Base-by-base conservation (phyloP, 1,284 basidiomycete genomes). In the Malassezia brasiliensis region DNA sequence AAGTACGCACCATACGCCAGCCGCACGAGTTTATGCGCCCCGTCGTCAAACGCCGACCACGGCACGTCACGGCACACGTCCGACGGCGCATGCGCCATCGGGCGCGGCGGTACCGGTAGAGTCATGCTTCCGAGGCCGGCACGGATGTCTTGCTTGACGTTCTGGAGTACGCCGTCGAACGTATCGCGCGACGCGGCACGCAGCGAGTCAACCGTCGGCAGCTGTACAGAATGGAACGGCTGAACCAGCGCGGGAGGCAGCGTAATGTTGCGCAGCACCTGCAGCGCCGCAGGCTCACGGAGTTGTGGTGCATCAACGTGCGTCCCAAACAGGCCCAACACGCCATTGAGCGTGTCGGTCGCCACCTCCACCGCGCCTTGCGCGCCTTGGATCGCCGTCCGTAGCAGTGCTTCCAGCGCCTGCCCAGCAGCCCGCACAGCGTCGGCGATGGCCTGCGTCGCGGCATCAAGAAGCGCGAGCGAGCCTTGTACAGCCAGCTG, bases 401-500 rank as follows among this genome's bases (percentile, higher is more conserved):
- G 17, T 5, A 57, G 48, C 11, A 49, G 19, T 14, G 31, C 34
- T 5, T 38, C 50, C 6, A 57, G 50, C 15, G 37, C 35, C 17
- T 52, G 50, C 12, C 41, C 45, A 0, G 55, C 55, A 31, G 42
- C 50, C 8, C 44, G 45, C 2, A 57, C 39, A 2, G 39, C 55
- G 10, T 37, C 42, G 5, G 50, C 20, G 17, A 57, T 19, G 5
- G 50, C 50, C 3, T 49, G 45, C 2, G 50, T 40, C 5, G 55
- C 55, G 8, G 55, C 46, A 25, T 57, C 55, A 1, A 57, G 25
- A 2, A 57, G 25, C 2, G 48, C n/a, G 8, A 52, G 40, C 12
- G 45, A 38, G 17, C 45, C 25, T 19, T 57, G 55, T 1, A 57
- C 42, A 0, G 48, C 50, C 8, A 57, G 45, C 35, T 57, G 55